These are phyloP conservation scores for Metschnikowia picachoensis DNA, from an alignment of 805 yeast genomes.

Conservation along the genomic window DNA sequence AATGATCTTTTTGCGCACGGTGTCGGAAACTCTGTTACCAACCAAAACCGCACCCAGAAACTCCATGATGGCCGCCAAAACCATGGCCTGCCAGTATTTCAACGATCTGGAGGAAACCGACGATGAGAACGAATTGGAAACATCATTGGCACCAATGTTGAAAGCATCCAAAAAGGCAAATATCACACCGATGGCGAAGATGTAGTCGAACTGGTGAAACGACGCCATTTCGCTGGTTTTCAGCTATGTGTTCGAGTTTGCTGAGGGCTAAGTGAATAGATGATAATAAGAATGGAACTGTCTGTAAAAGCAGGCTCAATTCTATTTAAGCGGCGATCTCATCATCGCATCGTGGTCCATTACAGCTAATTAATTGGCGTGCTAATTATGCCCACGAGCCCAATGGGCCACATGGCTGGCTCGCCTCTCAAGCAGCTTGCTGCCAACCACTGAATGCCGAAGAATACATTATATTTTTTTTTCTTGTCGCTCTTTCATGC, in stretches of 20 bases:
- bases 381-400: too few species aligned
- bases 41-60: conserved; percentile 72
- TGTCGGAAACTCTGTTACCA: conserved; percentile 71
- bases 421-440: too few species aligned
- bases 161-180: conserved; percentile 77
- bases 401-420: too few species aligned
- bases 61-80: conserved; percentile 66
- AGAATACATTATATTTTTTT: not conserved
- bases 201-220: conserved; percentile 59
- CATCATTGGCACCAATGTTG: conserved; percentile 81
- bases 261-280: too few species aligned
- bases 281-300: too few species aligned
- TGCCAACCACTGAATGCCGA: too few species aligned
- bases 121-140: conserved; percentile 76
- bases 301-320: too few species aligned
- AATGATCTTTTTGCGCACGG: conserved; percentile 63
- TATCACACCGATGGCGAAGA: conserved; percentile 64
- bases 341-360: too few species aligned
- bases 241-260: not conserved
- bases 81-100: conserved; percentile 72
- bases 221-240: conserved; percentile 23
- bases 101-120: conserved; percentile 68
- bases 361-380: too few species aligned
- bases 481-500: conserved; percentile 6
- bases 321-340: too few species aligned